Conservation (phyloP, 148 eudicot species). For the Cornus suecica region DNA sequence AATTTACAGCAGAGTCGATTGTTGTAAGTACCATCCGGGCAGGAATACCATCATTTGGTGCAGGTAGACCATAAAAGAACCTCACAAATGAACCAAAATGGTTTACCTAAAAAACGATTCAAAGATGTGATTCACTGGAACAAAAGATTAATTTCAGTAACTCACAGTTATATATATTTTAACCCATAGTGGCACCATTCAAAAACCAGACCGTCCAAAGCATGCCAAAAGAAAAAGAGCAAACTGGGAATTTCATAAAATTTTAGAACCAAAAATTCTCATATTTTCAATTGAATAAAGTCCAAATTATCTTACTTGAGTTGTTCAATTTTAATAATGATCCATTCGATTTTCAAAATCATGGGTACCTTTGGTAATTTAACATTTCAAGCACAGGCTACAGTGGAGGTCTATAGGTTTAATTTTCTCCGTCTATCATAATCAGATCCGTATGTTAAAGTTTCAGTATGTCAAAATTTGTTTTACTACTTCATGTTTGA, state of each 20-base stretch:
- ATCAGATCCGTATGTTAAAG: not conserved
- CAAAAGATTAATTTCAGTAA: not conserved
- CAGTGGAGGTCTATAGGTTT: not conserved
- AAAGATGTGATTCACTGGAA: conserved; percentile 4
- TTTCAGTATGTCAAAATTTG: not conserved
- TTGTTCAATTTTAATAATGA: not conserved
- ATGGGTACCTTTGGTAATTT: not conserved
- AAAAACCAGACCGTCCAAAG: not conserved
- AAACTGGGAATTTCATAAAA: not conserved
- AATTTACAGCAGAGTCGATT: conserved; percentile 76
- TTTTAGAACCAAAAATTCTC: not conserved
- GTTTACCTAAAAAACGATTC: conserved; percentile 49
- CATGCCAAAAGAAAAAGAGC: not conserved
- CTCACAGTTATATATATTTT: not conserved
- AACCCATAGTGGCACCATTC: not conserved
- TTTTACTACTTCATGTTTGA: not conserved
- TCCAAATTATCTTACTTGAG: not conserved
- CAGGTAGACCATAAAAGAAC: conserved; percentile 80
- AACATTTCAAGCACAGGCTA: not conserved
- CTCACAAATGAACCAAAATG: conserved; percentile 88
- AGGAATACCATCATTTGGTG: conserved; percentile 65
- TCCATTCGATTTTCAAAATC: not conserved
- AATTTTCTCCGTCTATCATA: not conserved
- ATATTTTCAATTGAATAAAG: not conserved
- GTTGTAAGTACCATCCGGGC: conserved; percentile 94